A percentile compares a stretch with the other conserved stretches of the same genome.
These are phyloP conservation scores for Sugiyamaella sp. DNA, from an alignment of 1,139 yeast species.

Conservation along the genomic window DNA sequence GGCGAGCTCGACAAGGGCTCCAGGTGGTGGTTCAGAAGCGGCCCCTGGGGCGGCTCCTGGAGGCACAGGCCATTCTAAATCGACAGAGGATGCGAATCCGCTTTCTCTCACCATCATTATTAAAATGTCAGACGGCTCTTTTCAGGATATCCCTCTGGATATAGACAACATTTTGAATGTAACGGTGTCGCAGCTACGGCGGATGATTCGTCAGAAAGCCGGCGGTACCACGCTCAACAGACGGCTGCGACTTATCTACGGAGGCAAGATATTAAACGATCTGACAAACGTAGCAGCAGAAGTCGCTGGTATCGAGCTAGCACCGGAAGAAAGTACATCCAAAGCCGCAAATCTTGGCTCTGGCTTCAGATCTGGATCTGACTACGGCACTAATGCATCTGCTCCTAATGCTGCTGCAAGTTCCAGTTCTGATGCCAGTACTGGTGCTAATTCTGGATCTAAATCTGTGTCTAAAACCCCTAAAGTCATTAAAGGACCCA, in stretches of 20 bases:
- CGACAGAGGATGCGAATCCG: background rate
- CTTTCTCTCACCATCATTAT: slow-evolving; percentile 45
- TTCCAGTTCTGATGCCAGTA: slow-evolving; percentile 12
- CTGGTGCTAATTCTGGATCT: background rate
- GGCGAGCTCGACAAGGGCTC: background rate
- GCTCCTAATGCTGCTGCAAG: background rate
- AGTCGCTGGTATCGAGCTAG: slow-evolving; percentile 38
- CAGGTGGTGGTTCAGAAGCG: background rate
- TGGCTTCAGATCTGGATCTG: no score
- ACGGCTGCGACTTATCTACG: slow-evolving; percentile 70
- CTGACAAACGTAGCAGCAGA: slow-evolving; percentile 59
- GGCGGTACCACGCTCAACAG: slow-evolving; percentile 47
- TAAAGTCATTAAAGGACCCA: slow-evolving; percentile 26
- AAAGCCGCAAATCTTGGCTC: no score
- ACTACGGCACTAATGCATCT: no score
- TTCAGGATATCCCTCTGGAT: slow-evolving; percentile 51
- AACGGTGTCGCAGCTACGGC: slow-evolving; percentile 50
- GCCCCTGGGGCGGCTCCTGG: no score
- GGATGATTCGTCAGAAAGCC: slow-evolving; percentile 43
- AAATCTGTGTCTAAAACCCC: slow-evolving; percentile 9
- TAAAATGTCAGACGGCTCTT: slow-evolving; percentile 53
- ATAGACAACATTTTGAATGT: slow-evolving; percentile 44
- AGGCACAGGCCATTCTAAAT: background rate
- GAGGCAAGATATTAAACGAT: slow-evolving; percentile 70
- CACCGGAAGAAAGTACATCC: slow-evolving; percentile 36